Base-by-base conservation (phyloP, 73 alveolate genomes). In the Paramecium primaurelia region DNA sequence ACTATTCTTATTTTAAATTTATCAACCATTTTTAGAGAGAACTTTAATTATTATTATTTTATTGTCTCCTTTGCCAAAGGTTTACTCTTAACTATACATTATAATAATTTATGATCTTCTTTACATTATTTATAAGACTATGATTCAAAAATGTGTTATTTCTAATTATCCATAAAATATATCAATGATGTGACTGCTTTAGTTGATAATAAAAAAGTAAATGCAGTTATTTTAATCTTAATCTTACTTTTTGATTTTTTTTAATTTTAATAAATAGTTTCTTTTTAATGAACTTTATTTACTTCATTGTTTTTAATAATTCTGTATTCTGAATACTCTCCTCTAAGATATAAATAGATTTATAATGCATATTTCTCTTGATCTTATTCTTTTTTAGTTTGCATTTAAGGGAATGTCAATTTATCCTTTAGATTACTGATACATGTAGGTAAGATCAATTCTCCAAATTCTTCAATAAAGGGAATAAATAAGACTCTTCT, bases 391-490 rank as follows among this genome's bases (percentile, higher is more conserved):
- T 26, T 47, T 20, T 20, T 40, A 6, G 28, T 4, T 28, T 64
- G 22, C 9, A 32, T 4, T 40, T 16, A 12, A 32, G 84, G 87
- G 4, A 73, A 34, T 36, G 58, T 37, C 26, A 73, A 73, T 45
- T 80, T 80, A 22, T 80, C 91, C 34, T 22, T 80, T 22, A 80
- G 18, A 80, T 80, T 80, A 12, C 18, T 44, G 7, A 80, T 80
- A 18, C 91, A 80, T 80, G 58, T 25, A 3, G 71, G 91, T 8
- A 80, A 26, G 20, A 80, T 44, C 6, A 42, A 1, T 4, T 80
- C 91, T 44, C 91, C 91, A 26, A 38, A 80, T 44, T 80, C 91
- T 80, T 80, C 91, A 18, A 80, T 40, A 12, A 80, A 80, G n/a
- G 91, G 91, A 20, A 80, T 47, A 11, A 80, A 80, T 49, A 80